A percentile compares a stretch with the other conserved stretches of the same genome.
Evolutionary conservation across 202 grass and related monocot genomes (phyloP).

Genomic region (Bolboschoenoplectus hybrid): DNA sequence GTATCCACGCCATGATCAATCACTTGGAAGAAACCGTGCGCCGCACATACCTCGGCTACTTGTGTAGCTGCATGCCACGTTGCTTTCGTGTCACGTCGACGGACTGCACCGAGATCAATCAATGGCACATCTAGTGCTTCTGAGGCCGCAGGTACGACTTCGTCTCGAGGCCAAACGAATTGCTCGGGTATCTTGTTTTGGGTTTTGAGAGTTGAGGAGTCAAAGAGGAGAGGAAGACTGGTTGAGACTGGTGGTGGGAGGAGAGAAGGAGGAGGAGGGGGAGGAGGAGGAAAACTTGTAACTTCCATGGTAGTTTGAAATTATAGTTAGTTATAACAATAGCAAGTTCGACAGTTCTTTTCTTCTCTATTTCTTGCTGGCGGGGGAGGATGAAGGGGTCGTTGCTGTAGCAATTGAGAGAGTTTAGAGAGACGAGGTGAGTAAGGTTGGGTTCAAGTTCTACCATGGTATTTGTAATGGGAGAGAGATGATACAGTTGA

Average conservation of each 20-base stretch:
- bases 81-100: constrained; percentile 45
- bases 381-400: not conserved
- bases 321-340: not conserved
- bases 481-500: not conserved
- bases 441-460: not conserved
- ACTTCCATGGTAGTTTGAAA: constrained; percentile 51
- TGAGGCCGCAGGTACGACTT: constrained; percentile 33
- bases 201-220: not conserved
- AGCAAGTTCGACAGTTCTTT: not conserved
- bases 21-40: constrained; percentile 94
- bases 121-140: constrained; percentile 59
- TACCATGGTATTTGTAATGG: constrained; percentile 5
- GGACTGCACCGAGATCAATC: constrained; percentile 66
- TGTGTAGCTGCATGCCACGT: constrained; percentile 45
- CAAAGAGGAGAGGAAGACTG: constrained; percentile 47
- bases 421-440: not conserved
- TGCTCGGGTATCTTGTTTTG: constrained; percentile 60
- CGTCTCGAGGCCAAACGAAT: constrained; percentile 69
- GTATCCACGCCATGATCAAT: constrained; percentile 63
- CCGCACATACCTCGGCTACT: constrained; percentile 53
- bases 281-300: constrained; percentile 21
- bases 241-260: not conserved
- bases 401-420: not conserved
- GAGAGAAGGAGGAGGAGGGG: not conserved
- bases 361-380: not conserved